These are phyloP conservation scores for Rhipidocladum racemiflorum DNA, from an alignment of 176 grass and related monocot species.

Conservation along the genomic window DNA sequence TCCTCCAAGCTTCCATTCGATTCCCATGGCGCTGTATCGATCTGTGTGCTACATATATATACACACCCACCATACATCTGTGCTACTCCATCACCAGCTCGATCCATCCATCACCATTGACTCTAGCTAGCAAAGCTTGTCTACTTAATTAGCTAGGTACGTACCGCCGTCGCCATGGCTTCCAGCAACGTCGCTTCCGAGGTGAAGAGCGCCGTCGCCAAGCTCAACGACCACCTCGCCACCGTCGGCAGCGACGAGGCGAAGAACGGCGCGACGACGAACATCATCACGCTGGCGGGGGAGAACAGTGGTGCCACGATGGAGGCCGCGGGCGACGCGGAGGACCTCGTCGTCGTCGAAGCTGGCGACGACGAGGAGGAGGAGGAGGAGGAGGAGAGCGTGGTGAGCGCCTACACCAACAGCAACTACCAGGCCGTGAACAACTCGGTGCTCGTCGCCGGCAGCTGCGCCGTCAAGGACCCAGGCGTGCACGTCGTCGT, in stretches of 20 bases:
- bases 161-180: conserved; percentile 1
- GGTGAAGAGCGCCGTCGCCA: conserved; percentile 39
- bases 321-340: conserved; percentile 35
- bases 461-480: conserved; percentile 63
- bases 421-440: conserved; percentile 98
- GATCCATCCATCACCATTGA: conserved; percentile 11
- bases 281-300: conserved; percentile 60
- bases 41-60: conserved; percentile 13
- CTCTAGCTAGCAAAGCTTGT: not conserved
- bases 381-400: not conserved
- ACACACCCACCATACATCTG: not conserved
- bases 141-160: not conserved
- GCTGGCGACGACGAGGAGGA: not conserved
- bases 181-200: conserved; percentile 30
- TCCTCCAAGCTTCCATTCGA: not conserved
- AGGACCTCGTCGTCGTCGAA: conserved; percentile 47
- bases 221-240: conserved; percentile 63
- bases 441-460: conserved; percentile 84
- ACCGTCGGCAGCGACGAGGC: not conserved
- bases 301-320: conserved; percentile 65
- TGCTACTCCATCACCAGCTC: not conserved
- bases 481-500: conserved; percentile 71
- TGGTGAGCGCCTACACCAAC: conserved; percentile 59
- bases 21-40: not conserved
- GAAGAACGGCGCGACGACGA: not conserved